Conservation (phyloP, 331 rosid genomes). For the Telfairia occidentalis region DNA sequence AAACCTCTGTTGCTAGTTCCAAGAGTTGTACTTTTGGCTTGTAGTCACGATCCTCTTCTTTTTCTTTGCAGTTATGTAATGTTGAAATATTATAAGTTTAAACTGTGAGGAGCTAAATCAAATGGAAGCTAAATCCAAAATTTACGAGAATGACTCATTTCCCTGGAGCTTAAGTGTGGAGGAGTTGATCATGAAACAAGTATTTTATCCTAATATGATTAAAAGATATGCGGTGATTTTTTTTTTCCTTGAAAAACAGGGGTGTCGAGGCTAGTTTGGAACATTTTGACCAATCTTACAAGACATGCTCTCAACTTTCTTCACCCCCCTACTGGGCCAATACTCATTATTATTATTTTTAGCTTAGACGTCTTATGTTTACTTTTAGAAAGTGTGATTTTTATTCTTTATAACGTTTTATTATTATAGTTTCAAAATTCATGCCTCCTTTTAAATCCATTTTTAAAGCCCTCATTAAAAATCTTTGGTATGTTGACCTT, state of each 20-base stretch:
- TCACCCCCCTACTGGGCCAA: not conserved
- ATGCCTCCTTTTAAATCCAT: not conserved
- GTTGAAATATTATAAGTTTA: not conserved
- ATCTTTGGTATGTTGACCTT: constrained; percentile 22
- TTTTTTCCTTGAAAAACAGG: not conserved
- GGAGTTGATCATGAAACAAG: constrained; percentile 8
- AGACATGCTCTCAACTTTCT: not conserved
- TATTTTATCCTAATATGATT: not conserved
- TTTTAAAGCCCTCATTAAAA: not conserved
- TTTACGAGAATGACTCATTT: not conserved
- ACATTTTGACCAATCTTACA: not conserved
- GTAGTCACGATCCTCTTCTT: not conserved
- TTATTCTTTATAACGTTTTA: not conserved
- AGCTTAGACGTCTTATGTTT: not conserved
- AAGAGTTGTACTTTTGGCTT: not conserved
- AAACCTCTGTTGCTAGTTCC: not conserved
- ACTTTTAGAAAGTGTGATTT: not conserved
- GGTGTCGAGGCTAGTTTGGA: not conserved
- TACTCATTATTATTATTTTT: not conserved
- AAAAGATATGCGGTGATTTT: not conserved
- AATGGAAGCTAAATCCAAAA: not conserved
- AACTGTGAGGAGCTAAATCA: not conserved
- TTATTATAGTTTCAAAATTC: not conserved
- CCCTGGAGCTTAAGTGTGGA: not conserved
- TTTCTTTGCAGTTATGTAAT: not conserved